These are phyloP conservation scores for Pseudogymnoascus pannorum DNA, from an alignment of 2,329 filamentous ascomycete species.

Conservation along the genomic window DNA sequence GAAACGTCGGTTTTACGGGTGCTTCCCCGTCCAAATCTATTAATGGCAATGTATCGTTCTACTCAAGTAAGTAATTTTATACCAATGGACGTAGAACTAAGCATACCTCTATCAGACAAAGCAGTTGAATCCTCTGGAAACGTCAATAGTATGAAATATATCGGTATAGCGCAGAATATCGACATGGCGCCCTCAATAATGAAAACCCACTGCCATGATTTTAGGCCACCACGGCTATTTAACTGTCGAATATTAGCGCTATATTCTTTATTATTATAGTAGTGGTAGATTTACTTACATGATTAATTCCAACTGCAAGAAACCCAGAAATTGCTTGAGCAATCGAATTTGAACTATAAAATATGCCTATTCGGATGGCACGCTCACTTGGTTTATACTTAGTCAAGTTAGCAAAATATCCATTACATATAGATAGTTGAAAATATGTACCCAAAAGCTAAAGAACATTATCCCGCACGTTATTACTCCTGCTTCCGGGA, in stretches of 20 bases:
- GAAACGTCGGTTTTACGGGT: slow-evolving; percentile 19
- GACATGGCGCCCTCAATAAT: slow-evolving; percentile 14
- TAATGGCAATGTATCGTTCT: slow-evolving; percentile 21
- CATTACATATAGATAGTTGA: neutral
- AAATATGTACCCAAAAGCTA: slow-evolving; percentile 16
- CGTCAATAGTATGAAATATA: slow-evolving; percentile 20
- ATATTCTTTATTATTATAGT: neutral
- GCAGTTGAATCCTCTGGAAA: slow-evolving; percentile 19
- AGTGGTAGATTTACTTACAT: slow-evolving; percentile 1
- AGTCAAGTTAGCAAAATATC: neutral
- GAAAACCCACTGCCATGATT: slow-evolving; percentile 18
- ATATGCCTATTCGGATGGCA: slow-evolving; percentile 21
- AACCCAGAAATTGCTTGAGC: slow-evolving; percentile 20
- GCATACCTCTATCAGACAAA: slow-evolving; percentile 16
- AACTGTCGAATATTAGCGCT: neutral
- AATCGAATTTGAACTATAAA: slow-evolving; percentile 20
- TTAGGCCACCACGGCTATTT: slow-evolving; percentile 11
- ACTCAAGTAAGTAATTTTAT: neutral
- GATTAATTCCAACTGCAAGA: slow-evolving; percentile 18
- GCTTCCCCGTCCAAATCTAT: slow-evolving; percentile 19
- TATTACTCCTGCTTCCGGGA: slow-evolving; percentile 21
- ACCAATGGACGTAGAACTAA: neutral
- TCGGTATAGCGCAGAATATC: slow-evolving; percentile 16
- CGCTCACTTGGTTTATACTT: slow-evolving; percentile 22
- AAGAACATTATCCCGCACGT: slow-evolving; percentile 24